phyloP scores from a whole-genome alignment of 1,284 basidiomycete genomes.

The Coniferiporia weirii region DNA sequence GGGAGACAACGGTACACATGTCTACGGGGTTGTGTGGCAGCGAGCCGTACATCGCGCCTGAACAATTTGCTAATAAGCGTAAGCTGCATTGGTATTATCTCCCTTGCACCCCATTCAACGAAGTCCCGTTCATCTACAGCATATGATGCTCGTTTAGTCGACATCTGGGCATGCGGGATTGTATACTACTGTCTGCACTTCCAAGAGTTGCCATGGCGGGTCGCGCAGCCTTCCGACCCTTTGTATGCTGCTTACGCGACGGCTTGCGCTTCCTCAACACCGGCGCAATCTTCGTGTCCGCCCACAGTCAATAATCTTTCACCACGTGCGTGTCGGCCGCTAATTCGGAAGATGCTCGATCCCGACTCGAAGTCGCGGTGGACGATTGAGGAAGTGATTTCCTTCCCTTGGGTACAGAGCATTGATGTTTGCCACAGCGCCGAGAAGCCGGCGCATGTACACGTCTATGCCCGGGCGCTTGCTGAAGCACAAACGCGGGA shows the following conservation, averaged over 20 bases:
- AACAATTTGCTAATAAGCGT: slow-evolving; percentile 96
- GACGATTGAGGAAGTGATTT: slow-evolving; percentile 80
- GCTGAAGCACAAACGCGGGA: slow-evolving; percentile 30
- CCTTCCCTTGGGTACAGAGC: slow-evolving; percentile 76
- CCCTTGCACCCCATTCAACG: slow-evolving; percentile 5
- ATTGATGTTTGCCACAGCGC: slow-evolving; percentile 74
- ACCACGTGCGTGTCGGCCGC: slow-evolving; percentile 78
- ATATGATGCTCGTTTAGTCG: slow-evolving; percentile 95
- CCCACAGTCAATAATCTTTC: slow-evolving; percentile 84
- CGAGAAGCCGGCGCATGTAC: slow-evolving; percentile 58
- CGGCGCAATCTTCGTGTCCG: slow-evolving; percentile 46
- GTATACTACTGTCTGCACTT: slow-evolving; percentile 99
- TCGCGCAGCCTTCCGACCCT: slow-evolving; percentile 80
- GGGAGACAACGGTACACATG: slow-evolving; percentile 97
- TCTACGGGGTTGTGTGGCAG: slow-evolving; percentile 95
- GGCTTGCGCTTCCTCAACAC: slow-evolving; percentile 46
- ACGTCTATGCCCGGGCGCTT: slow-evolving; percentile 55
- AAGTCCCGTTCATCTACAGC: slow-evolving; percentile 46
- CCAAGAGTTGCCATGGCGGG: slow-evolving; percentile 95
- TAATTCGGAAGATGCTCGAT: slow-evolving; percentile 94
- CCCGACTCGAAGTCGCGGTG: slow-evolving; percentile 83
- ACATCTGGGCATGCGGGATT: slow-evolving; percentile 96
- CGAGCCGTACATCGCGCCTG: slow-evolving; percentile 98
- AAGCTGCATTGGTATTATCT: slow-evolving; percentile 33
- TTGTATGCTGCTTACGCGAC: slow-evolving; percentile 80